Percentiles rank a stretch among this genome's conserved stretches.
Conservation (phyloP, 1,284 basidiomycete species). For the Vanrija humicola region DNA sequence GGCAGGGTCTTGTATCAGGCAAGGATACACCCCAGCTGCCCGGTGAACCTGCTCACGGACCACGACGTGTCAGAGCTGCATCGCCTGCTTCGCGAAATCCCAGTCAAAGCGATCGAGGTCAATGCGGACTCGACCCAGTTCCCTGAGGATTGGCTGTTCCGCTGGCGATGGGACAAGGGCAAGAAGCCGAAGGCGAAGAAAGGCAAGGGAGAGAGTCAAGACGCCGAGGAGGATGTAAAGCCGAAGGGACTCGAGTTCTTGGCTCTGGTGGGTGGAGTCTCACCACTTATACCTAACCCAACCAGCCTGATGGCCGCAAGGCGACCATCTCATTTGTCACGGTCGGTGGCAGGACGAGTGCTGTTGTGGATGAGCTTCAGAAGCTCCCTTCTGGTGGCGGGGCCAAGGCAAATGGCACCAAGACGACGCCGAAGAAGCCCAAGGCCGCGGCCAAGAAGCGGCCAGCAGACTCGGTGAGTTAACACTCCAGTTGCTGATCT, state of each 20-base stretch:
- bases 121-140: conserved; percentile 70
- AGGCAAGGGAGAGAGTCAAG: conserved; percentile 3
- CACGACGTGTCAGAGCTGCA: conserved; percentile 59
- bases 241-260: conserved; percentile 49
- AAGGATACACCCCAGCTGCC: conserved; percentile 68
- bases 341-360: conserved; percentile 75
- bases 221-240: conserved; percentile 26
- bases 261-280: conserved; percentile 54
- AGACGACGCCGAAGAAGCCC: conserved; percentile 22
- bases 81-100: conserved; percentile 59
- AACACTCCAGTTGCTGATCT: too few relatives aligned
- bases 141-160: conserved; percentile 55
- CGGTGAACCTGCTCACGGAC: conserved; percentile 58
- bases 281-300: neutral
- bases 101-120: conserved; percentile 61
- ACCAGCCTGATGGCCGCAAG: conserved; percentile 62
- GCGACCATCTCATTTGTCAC: conserved; percentile 74
- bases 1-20: conserved; percentile 72
- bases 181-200: conserved; percentile 54
- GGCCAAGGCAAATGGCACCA: conserved; percentile 38
- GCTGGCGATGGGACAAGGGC: conserved; percentile 62
- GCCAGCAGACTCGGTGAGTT: too few relatives aligned
- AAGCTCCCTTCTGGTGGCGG: conserved; percentile 47
- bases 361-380: conserved; percentile 67
- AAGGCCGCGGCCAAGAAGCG: conserved; percentile 3